Conservation (phyloP, 805 yeast species). For the Metschnikowia borealis region DNA sequence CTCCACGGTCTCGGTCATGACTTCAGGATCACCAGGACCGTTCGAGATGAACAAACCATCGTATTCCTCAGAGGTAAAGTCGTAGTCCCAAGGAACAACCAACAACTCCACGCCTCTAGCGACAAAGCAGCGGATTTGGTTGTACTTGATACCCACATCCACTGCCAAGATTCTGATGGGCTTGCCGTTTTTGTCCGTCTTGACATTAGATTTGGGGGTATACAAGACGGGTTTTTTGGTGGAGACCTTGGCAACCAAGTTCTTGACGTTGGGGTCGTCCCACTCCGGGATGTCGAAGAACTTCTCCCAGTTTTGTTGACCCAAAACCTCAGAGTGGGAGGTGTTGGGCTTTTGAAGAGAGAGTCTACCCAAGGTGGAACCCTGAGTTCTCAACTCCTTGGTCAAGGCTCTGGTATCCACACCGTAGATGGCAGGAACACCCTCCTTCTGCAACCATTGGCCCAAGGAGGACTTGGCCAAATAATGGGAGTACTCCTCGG, state of each 20-base stretch:
- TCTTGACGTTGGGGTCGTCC: constrained; percentile 88
- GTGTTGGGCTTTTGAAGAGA: constrained; percentile 50
- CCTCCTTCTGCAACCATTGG: constrained; percentile 86
- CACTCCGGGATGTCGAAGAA: constrained; percentile 77
- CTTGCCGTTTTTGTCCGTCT: constrained; percentile 65
- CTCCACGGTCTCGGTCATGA: constrained; percentile 63
- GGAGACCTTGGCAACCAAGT: constrained; percentile 90
- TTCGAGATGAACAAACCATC: constrained; percentile 96
- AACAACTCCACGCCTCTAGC: constrained; percentile 92
- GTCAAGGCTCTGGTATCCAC: constrained; percentile 96
- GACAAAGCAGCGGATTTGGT: constrained; percentile 95
- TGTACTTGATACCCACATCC: constrained; percentile 97
- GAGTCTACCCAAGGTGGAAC: constrained; percentile 90
- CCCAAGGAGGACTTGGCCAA: constrained; percentile 91
- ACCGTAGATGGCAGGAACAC: constrained; percentile 95
- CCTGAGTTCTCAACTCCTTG: constrained; percentile 85
- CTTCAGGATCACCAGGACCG: constrained; percentile 99
- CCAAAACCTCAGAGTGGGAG: constrained; percentile 29
- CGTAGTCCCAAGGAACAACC: constrained; percentile 96
- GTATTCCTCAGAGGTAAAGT: constrained; percentile 71
- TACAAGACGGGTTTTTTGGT: constrained; percentile 70
- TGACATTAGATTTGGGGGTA: constrained; percentile 58
- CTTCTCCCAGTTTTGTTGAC: constrained; percentile 50
- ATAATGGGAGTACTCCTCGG: constrained; percentile 92
- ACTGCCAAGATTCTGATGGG: constrained; percentile 79